Evolutionary conservation across 441 rosid species (phyloP).

Genomic region (Pelargonium fulgidum): DNA sequence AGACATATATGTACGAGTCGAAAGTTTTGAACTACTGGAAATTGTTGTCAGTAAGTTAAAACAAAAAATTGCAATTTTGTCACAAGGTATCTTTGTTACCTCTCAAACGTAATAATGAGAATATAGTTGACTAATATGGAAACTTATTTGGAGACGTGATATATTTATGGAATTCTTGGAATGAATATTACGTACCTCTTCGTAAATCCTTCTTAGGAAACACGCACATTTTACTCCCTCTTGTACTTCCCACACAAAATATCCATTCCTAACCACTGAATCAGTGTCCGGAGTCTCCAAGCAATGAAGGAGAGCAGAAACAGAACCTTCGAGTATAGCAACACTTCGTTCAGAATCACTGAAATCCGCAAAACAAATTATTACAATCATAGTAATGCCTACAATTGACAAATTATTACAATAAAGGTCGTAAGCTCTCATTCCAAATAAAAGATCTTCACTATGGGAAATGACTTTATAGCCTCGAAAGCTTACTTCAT

Average conservation of each 20-base stretch:
- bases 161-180: not conserved
- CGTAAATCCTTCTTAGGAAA: constrained; percentile 81
- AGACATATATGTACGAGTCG: too few species aligned
- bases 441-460: not conserved
- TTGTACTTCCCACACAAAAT: constrained; percentile 45
- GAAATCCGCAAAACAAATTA: constrained; percentile 22
- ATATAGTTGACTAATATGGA: not conserved
- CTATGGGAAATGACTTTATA: not conserved
- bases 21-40: too few species aligned
- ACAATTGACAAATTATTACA: not conserved
- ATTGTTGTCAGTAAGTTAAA: too few species aligned
- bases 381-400: too few species aligned
- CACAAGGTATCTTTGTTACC: too few species aligned
- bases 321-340: constrained; percentile 69
- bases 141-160: not conserved
- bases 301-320: constrained; percentile 55
- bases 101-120: too few species aligned
- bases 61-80: too few species aligned
- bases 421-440: not conserved
- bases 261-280: constrained; percentile 29
- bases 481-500: not conserved
- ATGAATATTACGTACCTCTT: constrained; percentile 56
- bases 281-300: constrained; percentile 53
- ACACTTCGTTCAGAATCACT: constrained; percentile 66
- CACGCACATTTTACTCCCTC: constrained; percentile 72